Percentiles rank a stretch among this genome's conserved stretches.
These are phyloP conservation scores for Phytopythium montanum DNA, from an alignment of 352 stramenopile species.

Conservation along the genomic window DNA sequence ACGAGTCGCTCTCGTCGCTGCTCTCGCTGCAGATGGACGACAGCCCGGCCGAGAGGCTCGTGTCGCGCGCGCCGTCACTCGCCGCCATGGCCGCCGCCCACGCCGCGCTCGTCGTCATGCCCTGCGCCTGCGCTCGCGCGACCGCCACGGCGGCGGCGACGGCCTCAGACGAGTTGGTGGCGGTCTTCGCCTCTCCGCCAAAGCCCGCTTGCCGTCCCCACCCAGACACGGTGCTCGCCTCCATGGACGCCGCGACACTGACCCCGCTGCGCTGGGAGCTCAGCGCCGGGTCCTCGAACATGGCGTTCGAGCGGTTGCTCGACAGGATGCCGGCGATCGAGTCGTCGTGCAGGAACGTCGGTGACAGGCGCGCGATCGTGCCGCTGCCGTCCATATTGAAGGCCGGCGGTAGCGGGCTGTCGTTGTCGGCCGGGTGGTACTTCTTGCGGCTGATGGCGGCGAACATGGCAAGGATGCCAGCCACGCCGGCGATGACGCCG, in stretches of 20 bases:
- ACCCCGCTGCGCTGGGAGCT: conserved; percentile 15
- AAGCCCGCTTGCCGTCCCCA: neutral
- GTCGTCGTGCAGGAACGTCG: conserved; percentile 46
- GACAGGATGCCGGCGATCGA: conserved; percentile 25
- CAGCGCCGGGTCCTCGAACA: conserved; percentile 3
- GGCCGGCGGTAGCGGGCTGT: conserved; percentile 33
- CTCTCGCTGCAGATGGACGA: conserved; percentile 43
- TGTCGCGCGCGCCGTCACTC: conserved; percentile 19
- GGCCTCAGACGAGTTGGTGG: conserved; percentile 8
- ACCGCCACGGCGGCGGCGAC: no score
- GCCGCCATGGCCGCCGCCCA: conserved; percentile 9
- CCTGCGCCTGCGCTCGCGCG: neutral
- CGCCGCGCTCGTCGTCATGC: conserved; percentile 1
- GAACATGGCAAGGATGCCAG: conserved; percentile 50
- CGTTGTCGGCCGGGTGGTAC: conserved; percentile 49
- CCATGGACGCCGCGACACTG: conserved; percentile 8
- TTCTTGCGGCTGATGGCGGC: conserved; percentile 59
- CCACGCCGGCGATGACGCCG: conserved; percentile 61
- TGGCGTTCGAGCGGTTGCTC: conserved; percentile 15
- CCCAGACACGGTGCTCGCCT: conserved; percentile 5
- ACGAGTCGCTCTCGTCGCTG: conserved; percentile 51
- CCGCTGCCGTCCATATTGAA: conserved; percentile 39
- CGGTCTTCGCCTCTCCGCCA: conserved; percentile 11
- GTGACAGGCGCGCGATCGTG: conserved; percentile 46
- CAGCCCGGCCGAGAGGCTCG: conserved; percentile 28